Base-by-base conservation (phyloP, 2,329 filamentous ascomycete genomes). In the Diaporthe velutina region DNA sequence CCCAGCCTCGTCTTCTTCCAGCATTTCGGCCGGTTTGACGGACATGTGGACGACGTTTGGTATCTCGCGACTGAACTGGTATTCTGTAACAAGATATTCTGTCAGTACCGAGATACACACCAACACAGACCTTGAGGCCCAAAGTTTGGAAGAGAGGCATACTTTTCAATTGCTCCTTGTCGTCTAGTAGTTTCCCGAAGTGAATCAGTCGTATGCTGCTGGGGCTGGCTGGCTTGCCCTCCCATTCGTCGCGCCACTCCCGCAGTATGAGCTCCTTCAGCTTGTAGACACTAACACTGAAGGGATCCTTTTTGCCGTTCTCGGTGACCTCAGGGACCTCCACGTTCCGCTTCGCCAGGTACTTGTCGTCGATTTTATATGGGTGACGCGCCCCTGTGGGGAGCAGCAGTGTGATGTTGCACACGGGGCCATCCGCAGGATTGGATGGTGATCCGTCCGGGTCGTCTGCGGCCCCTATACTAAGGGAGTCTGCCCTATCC, bases 31-130 rank as follows among this genome's bases (percentile, higher is more conserved):
- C 3, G 95, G 95, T 79, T 94, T 94, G 79, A 98, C 92, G 8
- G 94, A 96, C 95, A 98, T 98, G 83, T 98, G 95, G n/a, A 98
- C 92, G 38, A 98, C 94, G 78, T 98, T 98, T 10, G 94, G 91
- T 15, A 89, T 87, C 77, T 95, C 93, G 40, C 88, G 88, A 80
- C 91, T 94, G 81, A 97, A 95, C 76, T 92, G 93, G 80, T 94
- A 96, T 78, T 96, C 95, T 98, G 80, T 7, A 30, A 61, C 22
- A 57, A 33, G 12, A 45, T 30, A 55, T 50, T 30, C 58, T 4
- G 61, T 70, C 9, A 73, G 50, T 38, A 42, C 22, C 28, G 35
- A 6, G 2, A 55, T 9, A 22, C 19, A n/a, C 17, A 35, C 35
- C 19, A 12, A 42, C 17, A 28, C 3, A 19, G 45, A 12, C 19